These are phyloP conservation scores for Hansenula sp. DNA, from an alignment of 1,139 yeast genomes.

Conservation along the genomic window DNA sequence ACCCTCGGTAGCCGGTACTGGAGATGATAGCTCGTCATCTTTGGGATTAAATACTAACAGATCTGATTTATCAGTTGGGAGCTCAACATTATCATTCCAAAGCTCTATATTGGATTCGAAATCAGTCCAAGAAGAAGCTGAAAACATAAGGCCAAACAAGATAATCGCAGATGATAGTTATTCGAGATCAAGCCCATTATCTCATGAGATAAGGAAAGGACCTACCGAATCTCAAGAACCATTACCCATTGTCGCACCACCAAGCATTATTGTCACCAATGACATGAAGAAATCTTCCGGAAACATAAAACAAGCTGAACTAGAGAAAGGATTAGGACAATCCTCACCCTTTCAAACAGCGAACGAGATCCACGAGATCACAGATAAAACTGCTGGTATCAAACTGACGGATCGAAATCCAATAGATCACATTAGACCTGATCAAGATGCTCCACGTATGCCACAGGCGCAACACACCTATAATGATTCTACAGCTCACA, in stretches of 20 bases:
- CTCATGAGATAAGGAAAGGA: too few relatives aligned
- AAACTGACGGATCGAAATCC: too few relatives aligned
- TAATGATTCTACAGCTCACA: background rate
- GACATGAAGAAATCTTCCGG: background rate
- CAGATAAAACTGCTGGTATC: too few relatives aligned
- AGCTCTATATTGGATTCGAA: background rate
- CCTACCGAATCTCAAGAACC: too few relatives aligned
- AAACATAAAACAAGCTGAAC: background rate
- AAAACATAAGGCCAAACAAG: too few relatives aligned
- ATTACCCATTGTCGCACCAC: too few relatives aligned
- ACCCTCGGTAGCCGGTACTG: slow-evolving; percentile 6
- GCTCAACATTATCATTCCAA: background rate
- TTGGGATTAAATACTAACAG: background rate
- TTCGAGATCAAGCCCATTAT: too few relatives aligned
- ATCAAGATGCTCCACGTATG: background rate
- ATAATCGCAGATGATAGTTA: too few relatives aligned
- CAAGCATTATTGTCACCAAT: background rate
- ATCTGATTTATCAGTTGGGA: background rate
- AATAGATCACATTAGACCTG: too few relatives aligned
- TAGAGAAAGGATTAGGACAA: background rate
- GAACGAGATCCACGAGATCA: too few relatives aligned
- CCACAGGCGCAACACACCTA: background rate
- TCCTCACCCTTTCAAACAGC: too few relatives aligned
- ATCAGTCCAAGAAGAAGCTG: background rate
- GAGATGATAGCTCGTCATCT: background rate